A percentile compares a stretch with the other conserved stretches of the same genome.
These are phyloP conservation scores for Emericellopsis atlantica DNA, from an alignment of 2,329 filamentous ascomycete species.

Conservation along the genomic window DNA sequence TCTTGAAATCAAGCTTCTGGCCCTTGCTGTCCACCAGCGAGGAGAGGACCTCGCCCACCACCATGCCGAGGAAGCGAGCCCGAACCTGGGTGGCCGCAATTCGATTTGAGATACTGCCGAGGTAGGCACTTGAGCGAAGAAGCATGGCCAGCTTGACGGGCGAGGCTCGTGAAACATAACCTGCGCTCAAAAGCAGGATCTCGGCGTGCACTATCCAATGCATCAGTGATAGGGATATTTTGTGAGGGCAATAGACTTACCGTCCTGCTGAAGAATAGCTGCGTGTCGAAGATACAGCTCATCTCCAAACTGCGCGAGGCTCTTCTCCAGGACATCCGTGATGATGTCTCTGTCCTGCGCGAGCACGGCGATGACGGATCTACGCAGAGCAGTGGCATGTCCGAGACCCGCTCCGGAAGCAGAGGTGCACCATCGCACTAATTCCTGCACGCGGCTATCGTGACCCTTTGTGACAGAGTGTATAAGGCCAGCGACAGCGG, in stretches of 20 bases:
- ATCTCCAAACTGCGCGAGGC: conserved; percentile 67
- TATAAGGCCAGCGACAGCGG: conserved; percentile 47
- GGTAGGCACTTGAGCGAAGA: conserved; percentile 59
- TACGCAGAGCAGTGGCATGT: conserved; percentile 50
- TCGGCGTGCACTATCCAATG: conserved; percentile 59
- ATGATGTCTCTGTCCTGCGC: conserved; percentile 38
- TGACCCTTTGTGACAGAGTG: conserved; percentile 32
- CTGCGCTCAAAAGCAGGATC: conserved; percentile 62
- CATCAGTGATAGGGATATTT: conserved; percentile 5
- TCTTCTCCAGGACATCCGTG: conserved; percentile 50
- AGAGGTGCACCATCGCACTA: conserved; percentile 53
- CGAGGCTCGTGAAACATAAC: conserved; percentile 57
- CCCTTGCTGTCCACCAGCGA: conserved; percentile 53
- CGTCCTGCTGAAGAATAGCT: conserved; percentile 79
- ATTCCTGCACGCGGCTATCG: conserved; percentile 32
- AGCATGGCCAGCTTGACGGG: conserved; percentile 56
- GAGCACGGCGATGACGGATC: conserved; percentile 50
- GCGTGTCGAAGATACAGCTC: conserved; percentile 77
- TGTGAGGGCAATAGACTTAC: conserved; percentile 27
- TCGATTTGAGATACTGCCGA: conserved; percentile 73
- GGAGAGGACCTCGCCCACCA: conserved; percentile 64
- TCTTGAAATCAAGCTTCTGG: conserved; percentile 68
- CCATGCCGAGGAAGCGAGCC: conserved; percentile 77
- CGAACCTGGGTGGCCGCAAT: conserved; percentile 63
- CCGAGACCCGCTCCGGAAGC: conserved; percentile 54